Percentiles rank a stretch among this genome's conserved stretches.
Conservation (phyloP, 371 early-diverging fungal species). For the Apophysomyces elegans region DNA sequence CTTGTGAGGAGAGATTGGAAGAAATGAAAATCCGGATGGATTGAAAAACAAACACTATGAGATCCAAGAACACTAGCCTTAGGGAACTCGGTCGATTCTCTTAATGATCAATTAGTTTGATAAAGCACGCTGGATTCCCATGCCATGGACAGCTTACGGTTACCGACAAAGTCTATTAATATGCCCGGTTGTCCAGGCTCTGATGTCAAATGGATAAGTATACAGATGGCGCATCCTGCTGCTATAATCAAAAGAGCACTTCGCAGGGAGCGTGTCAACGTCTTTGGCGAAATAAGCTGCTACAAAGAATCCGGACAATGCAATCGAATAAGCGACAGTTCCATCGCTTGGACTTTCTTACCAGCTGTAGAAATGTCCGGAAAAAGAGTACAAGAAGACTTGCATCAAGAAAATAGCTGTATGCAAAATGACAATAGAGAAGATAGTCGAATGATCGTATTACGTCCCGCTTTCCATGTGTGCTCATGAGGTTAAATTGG, state of each 20-base stretch:
- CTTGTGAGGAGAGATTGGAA: constrained; percentile 43
- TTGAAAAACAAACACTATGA: constrained; percentile 39
- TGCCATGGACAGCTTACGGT: constrained; percentile 30
- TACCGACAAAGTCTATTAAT: constrained; percentile 53
- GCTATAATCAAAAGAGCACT: constrained; percentile 39
- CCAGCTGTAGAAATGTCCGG: constrained; percentile 43
- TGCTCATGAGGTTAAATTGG: constrained; percentile 31
- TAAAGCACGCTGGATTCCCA: neutral
- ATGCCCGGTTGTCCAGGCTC: constrained; percentile 49
- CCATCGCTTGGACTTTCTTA: constrained; percentile 9
- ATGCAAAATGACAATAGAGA: constrained; percentile 45
- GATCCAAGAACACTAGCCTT: constrained; percentile 36
- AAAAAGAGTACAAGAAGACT: constrained; percentile 41
- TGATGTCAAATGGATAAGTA: constrained; percentile 36
- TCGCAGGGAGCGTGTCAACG: constrained; percentile 34
- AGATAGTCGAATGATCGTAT: constrained; percentile 47
- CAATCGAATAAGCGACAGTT: neutral
- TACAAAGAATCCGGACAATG: neutral
- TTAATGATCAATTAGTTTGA: constrained; percentile 5
- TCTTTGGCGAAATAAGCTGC: constrained; percentile 41
- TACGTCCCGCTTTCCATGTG: constrained; percentile 48
- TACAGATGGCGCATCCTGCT: constrained; percentile 31
- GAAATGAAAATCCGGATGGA: constrained; percentile 41
- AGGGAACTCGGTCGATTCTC: constrained; percentile 36
- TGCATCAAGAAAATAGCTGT: constrained; percentile 47